Evolutionary conservation across 2,329 filamentous ascomycete genomes (phyloP).

Genomic region (Lachnellula arida): DNA sequence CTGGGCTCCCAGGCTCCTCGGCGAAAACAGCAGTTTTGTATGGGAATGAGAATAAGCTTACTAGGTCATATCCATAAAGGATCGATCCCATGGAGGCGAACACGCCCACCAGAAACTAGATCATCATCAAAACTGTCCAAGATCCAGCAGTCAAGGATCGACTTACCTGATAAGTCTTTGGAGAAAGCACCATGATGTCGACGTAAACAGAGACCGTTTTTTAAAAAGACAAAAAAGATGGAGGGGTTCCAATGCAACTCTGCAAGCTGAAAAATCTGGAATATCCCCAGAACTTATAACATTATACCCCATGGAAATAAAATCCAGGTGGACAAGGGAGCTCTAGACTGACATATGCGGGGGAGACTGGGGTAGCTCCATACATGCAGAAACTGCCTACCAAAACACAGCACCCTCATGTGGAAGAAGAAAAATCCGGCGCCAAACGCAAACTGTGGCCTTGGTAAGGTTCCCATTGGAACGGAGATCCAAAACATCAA

Average conservation of each 20-base stretch:
- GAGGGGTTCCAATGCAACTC: neutral
- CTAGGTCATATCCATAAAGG: conserved; percentile 50
- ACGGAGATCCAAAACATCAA: neutral
- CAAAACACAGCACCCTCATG: no score
- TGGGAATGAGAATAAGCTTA: no score
- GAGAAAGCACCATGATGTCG: conserved; percentile 28
- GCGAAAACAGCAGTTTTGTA: no score
- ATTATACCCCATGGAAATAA: neutral
- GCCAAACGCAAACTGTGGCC: no score
- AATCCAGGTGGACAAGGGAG: neutral
- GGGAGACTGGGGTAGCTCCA: neutral
- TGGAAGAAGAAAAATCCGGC: no score
- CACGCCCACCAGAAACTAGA: conserved; percentile 34
- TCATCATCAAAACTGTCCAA: neutral
- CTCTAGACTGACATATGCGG: neutral
- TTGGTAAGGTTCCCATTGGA: neutral
- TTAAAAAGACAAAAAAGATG: neutral
- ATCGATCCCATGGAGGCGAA: conserved; percentile 54
- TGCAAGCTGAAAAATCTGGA: neutral
- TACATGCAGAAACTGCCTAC: neutral
- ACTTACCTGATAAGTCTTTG: conserved; percentile 32
- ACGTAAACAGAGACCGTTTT: neutral
- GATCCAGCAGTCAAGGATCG: neutral
- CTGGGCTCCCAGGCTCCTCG: no score
- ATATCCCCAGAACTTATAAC: neutral